Evolutionary conservation across 2,329 filamentous ascomycete genomes (phyloP).

Genomic region (Aspergillus novofumigatus): DNA sequence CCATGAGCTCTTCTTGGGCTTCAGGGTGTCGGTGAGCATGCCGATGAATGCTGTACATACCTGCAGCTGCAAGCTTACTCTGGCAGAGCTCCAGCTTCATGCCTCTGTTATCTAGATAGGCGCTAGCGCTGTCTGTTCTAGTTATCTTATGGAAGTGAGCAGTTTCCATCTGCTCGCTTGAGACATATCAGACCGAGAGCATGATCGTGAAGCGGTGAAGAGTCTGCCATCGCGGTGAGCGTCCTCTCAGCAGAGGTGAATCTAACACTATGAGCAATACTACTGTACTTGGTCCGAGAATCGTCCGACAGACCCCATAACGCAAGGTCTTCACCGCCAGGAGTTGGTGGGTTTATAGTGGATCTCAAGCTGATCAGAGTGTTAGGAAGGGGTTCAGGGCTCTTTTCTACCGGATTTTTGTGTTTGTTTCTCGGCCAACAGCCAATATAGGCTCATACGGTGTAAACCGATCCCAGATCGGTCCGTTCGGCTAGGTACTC

Average conservation of each 20-base stretch:
- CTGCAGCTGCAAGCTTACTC: not conserved
- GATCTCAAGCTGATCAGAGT: not conserved
- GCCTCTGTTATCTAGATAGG: not conserved
- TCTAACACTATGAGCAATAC: too few species aligned
- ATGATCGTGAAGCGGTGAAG: not conserved
- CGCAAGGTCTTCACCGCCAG: not conserved
- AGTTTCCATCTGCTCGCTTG: not conserved
- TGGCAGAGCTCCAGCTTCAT: not conserved
- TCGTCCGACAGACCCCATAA: not conserved
- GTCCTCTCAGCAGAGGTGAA: too few species aligned
- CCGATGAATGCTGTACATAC: not conserved
- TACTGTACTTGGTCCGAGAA: not conserved
- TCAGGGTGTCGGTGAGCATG: slow-evolving; percentile 5
- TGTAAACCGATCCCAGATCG: not conserved
- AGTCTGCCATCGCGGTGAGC: not conserved
- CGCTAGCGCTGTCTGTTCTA: not conserved
- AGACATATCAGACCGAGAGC: not conserved
- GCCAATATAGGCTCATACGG: not conserved
- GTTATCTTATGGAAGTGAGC: too few species aligned
- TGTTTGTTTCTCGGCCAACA: not conserved
- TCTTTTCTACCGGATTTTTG: not conserved
- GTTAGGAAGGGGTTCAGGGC: not conserved
- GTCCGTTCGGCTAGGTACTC: not conserved
- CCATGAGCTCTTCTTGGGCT: not conserved
- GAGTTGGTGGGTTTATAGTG: not conserved